phyloP scores from a whole-genome alignment of 2,329 filamentous ascomycete genomes.

The Fusarium falciforme region DNA sequence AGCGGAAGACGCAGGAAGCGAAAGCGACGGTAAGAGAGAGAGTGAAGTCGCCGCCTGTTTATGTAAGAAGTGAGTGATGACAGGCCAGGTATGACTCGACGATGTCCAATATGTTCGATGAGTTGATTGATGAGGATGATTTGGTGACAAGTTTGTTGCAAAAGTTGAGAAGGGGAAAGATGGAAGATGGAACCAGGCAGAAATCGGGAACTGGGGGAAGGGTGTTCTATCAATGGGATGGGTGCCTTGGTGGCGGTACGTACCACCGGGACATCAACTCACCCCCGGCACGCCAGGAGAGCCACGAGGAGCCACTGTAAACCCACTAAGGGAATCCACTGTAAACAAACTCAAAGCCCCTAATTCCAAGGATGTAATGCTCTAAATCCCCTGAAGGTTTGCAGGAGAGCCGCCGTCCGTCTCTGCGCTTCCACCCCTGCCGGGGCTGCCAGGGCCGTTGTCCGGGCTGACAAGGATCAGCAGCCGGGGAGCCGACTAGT shows the following conservation, averaged over 20 bases:
- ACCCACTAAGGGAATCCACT: slow-evolving; percentile 34
- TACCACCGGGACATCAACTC: slow-evolving; percentile 27
- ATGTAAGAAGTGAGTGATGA: background rate
- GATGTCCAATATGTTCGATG: slow-evolving; percentile 20
- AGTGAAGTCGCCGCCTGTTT: slow-evolving; percentile 13
- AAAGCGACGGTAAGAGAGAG: slow-evolving; percentile 3
- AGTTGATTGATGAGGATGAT: slow-evolving; percentile 23
- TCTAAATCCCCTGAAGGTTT: slow-evolving; percentile 12
- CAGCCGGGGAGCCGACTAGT: slow-evolving; percentile 38
- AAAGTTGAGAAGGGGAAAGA: slow-evolving; percentile 39
- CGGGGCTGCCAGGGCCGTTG: slow-evolving; percentile 35
- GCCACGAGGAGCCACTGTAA: slow-evolving; percentile 29
- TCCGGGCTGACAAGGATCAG: slow-evolving; percentile 40
- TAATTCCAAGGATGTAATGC: slow-evolving; percentile 15
- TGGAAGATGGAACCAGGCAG: slow-evolving; percentile 36
- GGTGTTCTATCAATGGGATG: slow-evolving; percentile 50
- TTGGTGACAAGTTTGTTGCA: slow-evolving; percentile 30
- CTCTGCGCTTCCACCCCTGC: background rate
- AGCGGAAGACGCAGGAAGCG: slow-evolving; percentile 13
- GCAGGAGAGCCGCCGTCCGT: slow-evolving; percentile 1
- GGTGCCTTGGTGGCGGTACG: slow-evolving; percentile 43
- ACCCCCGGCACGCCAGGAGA: slow-evolving; percentile 21
- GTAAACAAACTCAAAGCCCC: slow-evolving; percentile 32
- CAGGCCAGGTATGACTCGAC: background rate
- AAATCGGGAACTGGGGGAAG: slow-evolving; percentile 43